phyloP scores from a whole-genome alignment of 169 alveolate species.

The Plasmodium yoelii region DNA sequence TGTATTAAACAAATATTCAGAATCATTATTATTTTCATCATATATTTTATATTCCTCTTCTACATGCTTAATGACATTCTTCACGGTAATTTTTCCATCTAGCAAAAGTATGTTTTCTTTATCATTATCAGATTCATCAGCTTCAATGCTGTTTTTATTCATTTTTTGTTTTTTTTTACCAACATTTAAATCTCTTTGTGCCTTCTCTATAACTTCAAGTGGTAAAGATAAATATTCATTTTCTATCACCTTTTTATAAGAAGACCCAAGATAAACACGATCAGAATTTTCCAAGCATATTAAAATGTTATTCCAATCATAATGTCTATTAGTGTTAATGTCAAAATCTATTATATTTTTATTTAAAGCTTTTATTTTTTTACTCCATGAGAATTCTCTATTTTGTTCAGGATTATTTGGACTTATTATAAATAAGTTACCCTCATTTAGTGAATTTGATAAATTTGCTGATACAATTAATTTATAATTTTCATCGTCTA shows the following conservation, averaged over 20 bases:
- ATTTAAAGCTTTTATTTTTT: constrained; percentile 40
- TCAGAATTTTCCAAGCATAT: constrained; percentile 35
- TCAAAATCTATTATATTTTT: constrained; percentile 59
- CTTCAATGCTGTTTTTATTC: constrained; percentile 16
- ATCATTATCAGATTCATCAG: constrained; percentile 59
- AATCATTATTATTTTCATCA: constrained; percentile 77
- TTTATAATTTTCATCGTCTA: constrained; percentile 50
- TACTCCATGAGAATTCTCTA: constrained; percentile 51
- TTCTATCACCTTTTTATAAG: constrained; percentile 37
- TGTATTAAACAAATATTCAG: constrained; percentile 32
- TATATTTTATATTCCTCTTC: constrained; percentile 85
- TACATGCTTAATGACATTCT: constrained; percentile 57
- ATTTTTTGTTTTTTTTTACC: not conserved
- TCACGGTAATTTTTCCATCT: constrained; percentile 80
- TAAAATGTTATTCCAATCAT: constrained; percentile 73
- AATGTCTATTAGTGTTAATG: constrained; percentile 64
- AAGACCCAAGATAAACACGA: constrained; percentile 56
- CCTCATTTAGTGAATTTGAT: constrained; percentile 17
- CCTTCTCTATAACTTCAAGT: not conserved
- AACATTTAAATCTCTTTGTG: not conserved
- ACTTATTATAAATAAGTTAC: constrained; percentile 49
- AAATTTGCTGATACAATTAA: constrained; percentile 60
- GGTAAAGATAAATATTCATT: constrained; percentile 51
- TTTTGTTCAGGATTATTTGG: constrained; percentile 76
- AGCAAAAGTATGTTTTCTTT: not conserved